Conservation (phyloP, 495 filamentous ascomycete species). For the Podospora pseudopauciseta region DNA sequence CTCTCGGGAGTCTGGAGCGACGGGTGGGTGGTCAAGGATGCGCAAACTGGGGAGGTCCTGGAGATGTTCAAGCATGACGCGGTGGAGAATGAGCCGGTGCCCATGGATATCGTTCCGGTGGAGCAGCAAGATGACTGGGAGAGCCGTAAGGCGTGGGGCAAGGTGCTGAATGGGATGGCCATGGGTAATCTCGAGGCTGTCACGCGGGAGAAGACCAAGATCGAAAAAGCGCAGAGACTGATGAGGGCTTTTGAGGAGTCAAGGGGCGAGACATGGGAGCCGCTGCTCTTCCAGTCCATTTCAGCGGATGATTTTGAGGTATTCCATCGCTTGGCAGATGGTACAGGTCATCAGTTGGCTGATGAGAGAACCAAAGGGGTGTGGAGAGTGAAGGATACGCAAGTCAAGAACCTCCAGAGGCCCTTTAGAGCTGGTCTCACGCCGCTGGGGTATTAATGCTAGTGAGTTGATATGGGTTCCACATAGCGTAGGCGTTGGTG, state of each 20-base stretch:
- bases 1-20: slow-evolving; percentile 41
- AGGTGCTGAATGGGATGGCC: slow-evolving; percentile 32
- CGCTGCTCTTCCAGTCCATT: slow-evolving; percentile 44
- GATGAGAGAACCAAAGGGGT: slow-evolving; percentile 37
- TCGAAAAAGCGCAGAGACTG: slow-evolving; percentile 47
- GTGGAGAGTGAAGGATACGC: slow-evolving; percentile 27
- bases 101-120: slow-evolving; percentile 25
- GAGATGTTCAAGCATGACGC: slow-evolving; percentile 34
- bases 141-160: slow-evolving; percentile 40
- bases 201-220: slow-evolving; percentile 33
- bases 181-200: slow-evolving; percentile 38
- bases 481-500: slow-evolving; percentile 20
- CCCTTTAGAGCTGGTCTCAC: slow-evolving; percentile 31
- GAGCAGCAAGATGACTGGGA: slow-evolving; percentile 45
- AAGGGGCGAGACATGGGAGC: slow-evolving; percentile 56
- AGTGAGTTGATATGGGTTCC: slow-evolving; percentile 2
- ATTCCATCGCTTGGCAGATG: slow-evolving; percentile 27
- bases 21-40: slow-evolving; percentile 37
- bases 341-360: slow-evolving; percentile 18
- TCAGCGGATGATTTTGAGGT: slow-evolving; percentile 25
- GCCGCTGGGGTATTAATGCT: slow-evolving; percentile 26
- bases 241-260: slow-evolving; percentile 60
- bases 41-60: slow-evolving; percentile 29
- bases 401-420: slow-evolving; percentile 20
- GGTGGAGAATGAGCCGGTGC: slow-evolving; percentile 25